Evolutionary conservation across 2,329 filamentous ascomycete genomes (phyloP).

Genomic region (Exophiala lecanii-corni): DNA sequence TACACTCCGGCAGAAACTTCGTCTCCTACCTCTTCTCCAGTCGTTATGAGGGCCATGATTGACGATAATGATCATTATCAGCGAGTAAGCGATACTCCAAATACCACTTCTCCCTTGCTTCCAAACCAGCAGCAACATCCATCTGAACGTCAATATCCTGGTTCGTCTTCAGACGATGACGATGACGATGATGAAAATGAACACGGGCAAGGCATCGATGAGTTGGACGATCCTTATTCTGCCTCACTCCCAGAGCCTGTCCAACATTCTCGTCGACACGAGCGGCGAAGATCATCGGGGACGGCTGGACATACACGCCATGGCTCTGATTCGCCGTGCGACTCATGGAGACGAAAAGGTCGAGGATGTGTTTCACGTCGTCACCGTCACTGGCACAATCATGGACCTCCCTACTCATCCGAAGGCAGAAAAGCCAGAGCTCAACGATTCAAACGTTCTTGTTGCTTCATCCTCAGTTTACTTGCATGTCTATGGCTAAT

Average conservation of each 20-base stretch:
- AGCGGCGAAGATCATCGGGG: constrained; percentile 8
- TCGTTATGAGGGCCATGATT: constrained; percentile 8
- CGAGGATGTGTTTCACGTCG: constrained; percentile 9
- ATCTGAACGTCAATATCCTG: not conserved
- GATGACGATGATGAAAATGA: constrained; percentile 2
- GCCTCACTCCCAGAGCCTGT: constrained; percentile 9
- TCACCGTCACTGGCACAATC: constrained; percentile 4
- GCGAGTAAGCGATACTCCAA: constrained; percentile 19
- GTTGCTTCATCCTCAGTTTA: constrained; percentile 16
- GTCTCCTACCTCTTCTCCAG: constrained; percentile 10
- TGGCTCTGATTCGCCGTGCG: constrained; percentile 1
- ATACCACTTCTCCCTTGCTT: constrained; percentile 4
- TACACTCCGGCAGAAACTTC: constrained; percentile 21
- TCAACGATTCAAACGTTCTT: constrained; percentile 15
- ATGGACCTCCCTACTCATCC: not conserved
- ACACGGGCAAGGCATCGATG: constrained; percentile 6
- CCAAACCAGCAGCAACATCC: not conserved
- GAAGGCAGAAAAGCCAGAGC: constrained; percentile 10
- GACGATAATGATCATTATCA: constrained; percentile 3
- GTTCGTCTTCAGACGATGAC: constrained; percentile 4
- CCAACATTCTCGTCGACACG: constrained; percentile 5
- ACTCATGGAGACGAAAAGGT: constrained; percentile 1
- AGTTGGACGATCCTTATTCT: constrained; percentile 11
- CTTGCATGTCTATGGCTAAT: constrained; percentile 20
- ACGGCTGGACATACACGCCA: constrained; percentile 1